phyloP scores from a whole-genome alignment of 2,329 filamentous ascomycete genomes.

The Botryotinia narcissicola region DNA sequence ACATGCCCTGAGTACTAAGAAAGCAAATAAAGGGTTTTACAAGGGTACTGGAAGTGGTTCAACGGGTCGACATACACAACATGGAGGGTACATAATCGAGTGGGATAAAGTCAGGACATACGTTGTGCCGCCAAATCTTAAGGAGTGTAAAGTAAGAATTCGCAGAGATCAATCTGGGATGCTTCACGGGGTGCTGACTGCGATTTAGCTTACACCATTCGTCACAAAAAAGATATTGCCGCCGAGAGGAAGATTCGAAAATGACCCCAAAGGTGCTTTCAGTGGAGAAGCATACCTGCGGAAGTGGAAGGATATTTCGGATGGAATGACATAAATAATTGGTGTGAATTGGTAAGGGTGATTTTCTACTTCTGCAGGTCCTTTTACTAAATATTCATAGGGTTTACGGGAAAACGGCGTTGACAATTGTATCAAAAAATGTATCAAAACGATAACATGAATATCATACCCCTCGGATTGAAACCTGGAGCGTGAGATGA shows the following conservation, averaged over 20 bases:
- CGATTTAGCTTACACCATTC: conserved; percentile 73
- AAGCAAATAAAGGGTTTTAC: conserved; percentile 92
- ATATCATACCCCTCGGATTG: conserved; percentile 13
- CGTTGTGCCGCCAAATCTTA: conserved; percentile 68
- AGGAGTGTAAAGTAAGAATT: conserved; percentile 65
- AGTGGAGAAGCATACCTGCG: conserved; percentile 61
- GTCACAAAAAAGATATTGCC: conserved; percentile 60
- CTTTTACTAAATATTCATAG: conserved; percentile 10
- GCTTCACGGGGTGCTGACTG: conserved; percentile 23
- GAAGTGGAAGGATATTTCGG: conserved; percentile 55
- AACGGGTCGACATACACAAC: conserved; percentile 80
- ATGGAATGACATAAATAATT: conserved; percentile 14
- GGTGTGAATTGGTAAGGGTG: background rate
- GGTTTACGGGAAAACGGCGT: conserved; percentile 22
- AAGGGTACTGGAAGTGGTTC: conserved; percentile 89
- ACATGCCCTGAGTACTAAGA: conserved; percentile 83
- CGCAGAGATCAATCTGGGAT: background rate
- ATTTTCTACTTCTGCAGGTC: background rate
- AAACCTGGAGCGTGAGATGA: conserved; percentile 1
- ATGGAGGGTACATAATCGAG: conserved; percentile 81
- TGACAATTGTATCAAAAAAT: conserved; percentile 22
- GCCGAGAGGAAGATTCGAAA: conserved; percentile 51
- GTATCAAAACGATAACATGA: conserved; percentile 22
- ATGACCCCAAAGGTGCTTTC: conserved; percentile 55
- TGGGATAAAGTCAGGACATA: conserved; percentile 89